A percentile compares a stretch with the other conserved stretches of the same genome.
These are phyloP conservation scores for Mycena rebaudengoi DNA, from an alignment of 768 basidiomycete genomes.

Conservation along the genomic window DNA sequence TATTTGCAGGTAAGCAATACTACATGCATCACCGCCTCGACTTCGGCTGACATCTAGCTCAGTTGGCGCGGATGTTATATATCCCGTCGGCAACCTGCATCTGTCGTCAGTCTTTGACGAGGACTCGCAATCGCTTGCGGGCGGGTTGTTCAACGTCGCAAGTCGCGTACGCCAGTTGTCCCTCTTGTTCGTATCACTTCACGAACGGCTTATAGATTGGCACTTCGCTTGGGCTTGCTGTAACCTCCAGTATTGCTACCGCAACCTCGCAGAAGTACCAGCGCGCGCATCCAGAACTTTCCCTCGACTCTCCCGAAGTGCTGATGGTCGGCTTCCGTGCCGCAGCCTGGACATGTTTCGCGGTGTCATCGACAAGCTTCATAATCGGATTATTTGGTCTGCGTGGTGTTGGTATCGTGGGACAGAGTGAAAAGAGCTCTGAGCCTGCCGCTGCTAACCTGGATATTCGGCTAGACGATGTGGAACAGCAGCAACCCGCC, in stretches of 20 bases:
- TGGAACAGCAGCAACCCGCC: too few relatives aligned
- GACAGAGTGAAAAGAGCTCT: constrained; percentile 20
- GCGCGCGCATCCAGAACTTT: constrained; percentile 29
- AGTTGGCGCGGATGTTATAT: constrained; percentile 40
- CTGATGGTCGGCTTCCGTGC: constrained; percentile 44
- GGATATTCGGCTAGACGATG: neutral
- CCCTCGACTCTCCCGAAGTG: constrained; percentile 34
- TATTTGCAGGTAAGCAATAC: constrained; percentile 30
- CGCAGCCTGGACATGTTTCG: constrained; percentile 36
- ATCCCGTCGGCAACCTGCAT: constrained; percentile 43
- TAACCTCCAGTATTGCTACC: constrained; percentile 40
- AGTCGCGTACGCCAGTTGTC: constrained; percentile 31
- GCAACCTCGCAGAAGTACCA: constrained; percentile 35
- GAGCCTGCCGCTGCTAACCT: neutral
- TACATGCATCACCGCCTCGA: neutral
- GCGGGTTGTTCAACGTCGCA: constrained; percentile 44
- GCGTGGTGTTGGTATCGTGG: constrained; percentile 15
- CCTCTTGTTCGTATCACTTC: neutral
- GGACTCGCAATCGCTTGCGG: constrained; percentile 44
- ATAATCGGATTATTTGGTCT: constrained; percentile 2
- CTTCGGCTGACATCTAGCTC: neutral
- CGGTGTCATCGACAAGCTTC: neutral
- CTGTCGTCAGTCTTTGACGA: constrained; percentile 38
- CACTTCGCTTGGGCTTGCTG: constrained; percentile 43
- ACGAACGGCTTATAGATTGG: constrained; percentile 37